A percentile compares a stretch with the other conserved stretches of the same genome.
Evolutionary conservation across 768 basidiomycete species (phyloP).

Genomic region (Auriscalpium microsporum): DNA sequence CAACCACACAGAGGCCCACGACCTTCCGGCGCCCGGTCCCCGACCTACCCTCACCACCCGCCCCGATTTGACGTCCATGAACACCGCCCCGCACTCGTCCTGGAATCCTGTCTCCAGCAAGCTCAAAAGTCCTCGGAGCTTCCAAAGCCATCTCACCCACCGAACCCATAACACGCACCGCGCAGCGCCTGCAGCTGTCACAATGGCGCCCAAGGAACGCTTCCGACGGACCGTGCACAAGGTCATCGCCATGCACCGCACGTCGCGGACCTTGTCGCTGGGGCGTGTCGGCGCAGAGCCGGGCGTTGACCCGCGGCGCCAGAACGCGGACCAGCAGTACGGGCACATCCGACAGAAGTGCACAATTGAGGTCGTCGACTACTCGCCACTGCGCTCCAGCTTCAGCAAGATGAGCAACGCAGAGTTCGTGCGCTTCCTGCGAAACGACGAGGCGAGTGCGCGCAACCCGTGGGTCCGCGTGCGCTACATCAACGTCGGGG

Average conservation of each 20-base stretch:
- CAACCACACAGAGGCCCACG: neutral
- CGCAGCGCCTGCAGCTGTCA: neutral
- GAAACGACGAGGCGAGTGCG: conserved; percentile 33
- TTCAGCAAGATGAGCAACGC: conserved; percentile 49
- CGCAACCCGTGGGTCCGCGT: conserved; percentile 59
- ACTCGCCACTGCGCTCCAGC: conserved; percentile 47
- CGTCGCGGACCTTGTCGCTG: conserved; percentile 30
- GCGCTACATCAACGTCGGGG: conserved; percentile 70
- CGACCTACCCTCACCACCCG: neutral
- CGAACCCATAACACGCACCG: neutral
- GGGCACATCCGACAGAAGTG: conserved; percentile 54
- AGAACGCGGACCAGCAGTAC: conserved; percentile 46
- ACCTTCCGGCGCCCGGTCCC: neutral
- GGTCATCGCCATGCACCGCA: conserved; percentile 54
- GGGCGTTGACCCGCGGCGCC: conserved; percentile 58
- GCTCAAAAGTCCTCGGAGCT: neutral
- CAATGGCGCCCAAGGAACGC: conserved; percentile 35
- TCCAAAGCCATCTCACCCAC: neutral
- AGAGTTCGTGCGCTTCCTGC: conserved; percentile 50
- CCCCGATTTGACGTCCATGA: neutral
- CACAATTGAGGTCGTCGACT: conserved; percentile 59
- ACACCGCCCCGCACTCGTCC: neutral
- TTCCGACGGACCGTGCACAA: conserved; percentile 52
- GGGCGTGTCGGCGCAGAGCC: conserved; percentile 57
- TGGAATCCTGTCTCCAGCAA: neutral